Base-by-base conservation (phyloP, 805 yeast genomes). In the Maudiozyma barnettii region DNA sequence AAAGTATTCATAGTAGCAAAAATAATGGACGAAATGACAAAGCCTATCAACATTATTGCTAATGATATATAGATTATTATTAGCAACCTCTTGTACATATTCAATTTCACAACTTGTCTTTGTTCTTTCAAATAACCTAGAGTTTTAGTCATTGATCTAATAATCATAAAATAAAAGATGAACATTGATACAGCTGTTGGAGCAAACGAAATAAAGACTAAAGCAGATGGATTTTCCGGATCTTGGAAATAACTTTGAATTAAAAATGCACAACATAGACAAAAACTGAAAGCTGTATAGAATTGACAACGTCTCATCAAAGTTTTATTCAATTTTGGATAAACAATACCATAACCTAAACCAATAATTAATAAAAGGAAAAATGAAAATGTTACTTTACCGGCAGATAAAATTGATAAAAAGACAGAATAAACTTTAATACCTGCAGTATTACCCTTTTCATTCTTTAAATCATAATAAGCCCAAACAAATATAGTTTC, bases 291-390 rank as follows among this genome's bases (percentile, higher is more conserved):
- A 5, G 62, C 74, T 1, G 85, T 77, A 45, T 82, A 72, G 13
- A 79, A 63, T 57, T 81, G 75, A 63, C 87, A 79, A 63, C 74
- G 79, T 57, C 81, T 71, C 96, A 93, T 87, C 26, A 74, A 59
- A 47, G 78, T 77, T 63, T 78, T 78, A 42, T 89, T 85, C 50
- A 93, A 75, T 52, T 89, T 83, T 41, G 96, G 89, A 60, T 78
- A 80, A 44, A 93, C 98, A 43, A 93, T 89, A 52, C 98, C 97
- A 67, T 90, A 93, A 38, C 99, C 99, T 54, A 90, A 72, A 13
- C 95, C 76, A 47, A 93, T 91, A 57, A 88, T 82, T 53, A 91
- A 72, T 47, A 93, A 72, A 57, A 93, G 69, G 69, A 91, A 93
- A 67, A 91, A 84, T 7, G 96, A 85, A 63, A 88, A 86, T 0